Conservation (phyloP, 2,329 filamentous ascomycete species). For the Colletotrichum melonis region DNA sequence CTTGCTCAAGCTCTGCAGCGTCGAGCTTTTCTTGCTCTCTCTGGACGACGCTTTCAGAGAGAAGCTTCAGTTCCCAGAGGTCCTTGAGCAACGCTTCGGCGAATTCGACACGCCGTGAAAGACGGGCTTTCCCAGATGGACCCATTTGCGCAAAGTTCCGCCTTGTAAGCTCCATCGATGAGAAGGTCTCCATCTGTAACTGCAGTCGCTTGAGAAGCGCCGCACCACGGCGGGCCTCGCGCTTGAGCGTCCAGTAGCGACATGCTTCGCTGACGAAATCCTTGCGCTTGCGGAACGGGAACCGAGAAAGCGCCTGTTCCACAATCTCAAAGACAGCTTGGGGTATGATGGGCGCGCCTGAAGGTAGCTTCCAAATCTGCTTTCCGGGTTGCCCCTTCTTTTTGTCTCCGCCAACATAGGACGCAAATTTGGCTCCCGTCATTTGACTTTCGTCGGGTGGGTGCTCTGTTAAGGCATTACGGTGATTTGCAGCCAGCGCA, state of each 20-base stretch:
- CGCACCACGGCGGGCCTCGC: slow-evolving; percentile 90
- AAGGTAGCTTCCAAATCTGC: slow-evolving; percentile 89
- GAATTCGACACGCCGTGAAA: slow-evolving; percentile 89
- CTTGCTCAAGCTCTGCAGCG: slow-evolving; percentile 79
- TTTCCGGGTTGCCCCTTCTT: slow-evolving; percentile 78
- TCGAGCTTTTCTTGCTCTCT: slow-evolving; percentile 84
- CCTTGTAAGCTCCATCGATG: slow-evolving; percentile 95
- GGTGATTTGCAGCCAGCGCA: slow-evolving; percentile 79
- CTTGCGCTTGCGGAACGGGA: slow-evolving; percentile 84
- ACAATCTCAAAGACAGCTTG: slow-evolving; percentile 89
- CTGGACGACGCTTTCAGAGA: slow-evolving; percentile 78
- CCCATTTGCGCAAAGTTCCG: slow-evolving; percentile 98
- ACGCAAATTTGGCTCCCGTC: slow-evolving; percentile 83
- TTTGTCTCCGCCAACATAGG: slow-evolving; percentile 75
- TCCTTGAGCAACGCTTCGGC: slow-evolving; percentile 81
- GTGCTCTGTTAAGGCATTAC: slow-evolving; percentile 73
- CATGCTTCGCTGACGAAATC: slow-evolving; percentile 94
- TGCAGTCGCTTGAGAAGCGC: slow-evolving; percentile 93
- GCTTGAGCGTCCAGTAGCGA: slow-evolving; percentile 97
- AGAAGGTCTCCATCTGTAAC: slow-evolving; percentile 94
- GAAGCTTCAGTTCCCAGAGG: slow-evolving; percentile 77
- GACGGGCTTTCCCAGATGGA: slow-evolving; percentile 79
- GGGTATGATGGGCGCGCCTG: slow-evolving; percentile 93
- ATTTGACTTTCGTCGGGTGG: slow-evolving; percentile 85
- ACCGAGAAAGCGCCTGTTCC: slow-evolving; percentile 83